phyloP scores from a whole-genome alignment of 768 basidiomycete genomes.

The Harrya chromipes region DNA sequence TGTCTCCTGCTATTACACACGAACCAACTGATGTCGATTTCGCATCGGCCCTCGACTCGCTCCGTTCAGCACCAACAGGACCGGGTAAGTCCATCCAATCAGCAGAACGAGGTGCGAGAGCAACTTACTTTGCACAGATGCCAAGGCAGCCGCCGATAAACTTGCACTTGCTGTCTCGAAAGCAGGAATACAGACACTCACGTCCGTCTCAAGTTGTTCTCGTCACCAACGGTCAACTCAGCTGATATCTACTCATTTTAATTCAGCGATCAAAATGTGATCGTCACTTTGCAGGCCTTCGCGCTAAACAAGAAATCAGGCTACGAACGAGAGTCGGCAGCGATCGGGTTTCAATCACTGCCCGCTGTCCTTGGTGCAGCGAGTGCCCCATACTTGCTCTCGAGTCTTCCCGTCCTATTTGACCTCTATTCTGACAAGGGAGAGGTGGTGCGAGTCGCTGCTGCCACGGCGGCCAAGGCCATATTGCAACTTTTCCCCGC shows the following conservation, averaged over 20 bases:
- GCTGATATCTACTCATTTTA: slow-evolving; percentile 15
- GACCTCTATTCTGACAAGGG: slow-evolving; percentile 93
- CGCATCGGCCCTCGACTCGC: slow-evolving; percentile 40
- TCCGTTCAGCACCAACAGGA: slow-evolving; percentile 58
- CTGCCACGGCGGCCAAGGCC: slow-evolving; percentile 75
- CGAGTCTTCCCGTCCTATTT: slow-evolving; percentile 73
- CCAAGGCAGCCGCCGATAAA: slow-evolving; percentile 79
- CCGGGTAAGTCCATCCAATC: slow-evolving; percentile 41
- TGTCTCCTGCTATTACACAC: slow-evolving; percentile 56
- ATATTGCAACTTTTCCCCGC: slow-evolving; percentile 83
- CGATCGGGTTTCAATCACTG: slow-evolving; percentile 76
- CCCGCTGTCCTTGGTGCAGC: slow-evolving; percentile 67
- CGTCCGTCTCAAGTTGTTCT: slow-evolving; percentile 39
- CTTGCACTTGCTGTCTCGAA: slow-evolving; percentile 71
- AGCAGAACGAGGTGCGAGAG: neutral
- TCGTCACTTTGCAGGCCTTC: slow-evolving; percentile 63
- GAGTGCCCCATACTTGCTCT: slow-evolving; percentile 68
- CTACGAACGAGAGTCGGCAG: slow-evolving; percentile 84
- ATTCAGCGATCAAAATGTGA: slow-evolving; percentile 55
- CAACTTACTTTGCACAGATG: slow-evolving; percentile 48
- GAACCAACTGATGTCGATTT: slow-evolving; percentile 43
- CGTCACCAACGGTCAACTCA: neutral
- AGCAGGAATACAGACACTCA: slow-evolving; percentile 56
- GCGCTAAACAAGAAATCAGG: slow-evolving; percentile 85
- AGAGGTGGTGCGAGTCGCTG: slow-evolving; percentile 82